Base-by-base conservation (phyloP, 23 red algal genomes). In the Gracilaria domingensis region DNA sequence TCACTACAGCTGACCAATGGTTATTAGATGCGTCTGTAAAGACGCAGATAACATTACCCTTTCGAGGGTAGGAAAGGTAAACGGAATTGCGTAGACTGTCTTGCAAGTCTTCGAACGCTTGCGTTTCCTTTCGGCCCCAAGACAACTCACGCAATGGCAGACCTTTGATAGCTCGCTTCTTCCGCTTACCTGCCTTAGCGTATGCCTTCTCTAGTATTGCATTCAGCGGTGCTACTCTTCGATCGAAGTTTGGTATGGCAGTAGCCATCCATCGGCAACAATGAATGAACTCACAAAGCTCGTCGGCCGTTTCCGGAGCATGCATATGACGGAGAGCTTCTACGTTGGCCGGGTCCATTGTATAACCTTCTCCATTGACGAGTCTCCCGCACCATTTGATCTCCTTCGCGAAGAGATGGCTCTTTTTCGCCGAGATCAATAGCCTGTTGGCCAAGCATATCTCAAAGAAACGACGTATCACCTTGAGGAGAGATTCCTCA, bases 341-440 rank as follows among this genome's bases (percentile, higher is more conserved):
- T 26, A 86, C 0, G 14, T 57, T 49, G 20, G 30, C 21, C 20
- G 60, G 83, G 44, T 86, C 83, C 47, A 86, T 48, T 54, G 11
- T 45, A 20, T 75, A 73, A 0, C 83, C 83, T 5, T 74, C 66
- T 48, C 25, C 65, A 26, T 39, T 13, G 2, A 86, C 28, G 1
- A 75, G 65, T 64, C 74, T 44, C 20, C 88, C 88, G 61, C 88
- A 91, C 77, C 77, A 81, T 35, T 8, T 2, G 33, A 81, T 59
- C 13, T 81, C 30, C 4, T 57, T 81, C 2, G 45, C 49, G 17
- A 58, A 81, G 16, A 91, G 54, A 36, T 20, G 12, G 20, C 28
- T 25, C 38, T 91, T 91, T 26, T 50, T 42, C 0, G 76, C 55
- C 25, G 87, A 91, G 7, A 91, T 32, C 12, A 47, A 18, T 16